Conservation (phyloP, 1,139 yeast species). For the Taphrina wiesneri region DNA sequence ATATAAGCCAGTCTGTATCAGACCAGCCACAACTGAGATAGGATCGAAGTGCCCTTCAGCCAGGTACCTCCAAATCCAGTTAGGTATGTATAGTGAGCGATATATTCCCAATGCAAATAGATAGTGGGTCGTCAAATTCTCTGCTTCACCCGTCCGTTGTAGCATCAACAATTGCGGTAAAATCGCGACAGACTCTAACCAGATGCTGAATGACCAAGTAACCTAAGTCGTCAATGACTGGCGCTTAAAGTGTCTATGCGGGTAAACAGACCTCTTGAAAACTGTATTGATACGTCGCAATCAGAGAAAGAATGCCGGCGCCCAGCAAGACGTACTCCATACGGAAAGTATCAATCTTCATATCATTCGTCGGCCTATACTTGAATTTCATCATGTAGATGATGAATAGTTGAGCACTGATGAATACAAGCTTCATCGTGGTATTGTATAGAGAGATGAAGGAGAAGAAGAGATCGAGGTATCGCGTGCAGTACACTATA, state of each 20-base stretch:
- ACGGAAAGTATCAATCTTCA: slow-evolving; percentile 74
- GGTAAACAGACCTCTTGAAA: slow-evolving; percentile 51
- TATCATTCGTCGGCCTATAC: slow-evolving; percentile 57
- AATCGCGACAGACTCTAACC: slow-evolving; percentile 90
- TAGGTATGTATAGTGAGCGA: slow-evolving; percentile 85
- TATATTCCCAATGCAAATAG: slow-evolving; percentile 90
- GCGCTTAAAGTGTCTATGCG: background rate
- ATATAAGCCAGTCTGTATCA: slow-evolving; percentile 80
- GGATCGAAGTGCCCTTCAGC: slow-evolving; percentile 68
- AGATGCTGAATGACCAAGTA: slow-evolving; percentile 72
- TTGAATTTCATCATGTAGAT: slow-evolving; percentile 68
- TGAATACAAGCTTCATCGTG: slow-evolving; percentile 76
- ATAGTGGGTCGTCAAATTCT: slow-evolving; percentile 83
- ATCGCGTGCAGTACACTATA: slow-evolving; percentile 75
- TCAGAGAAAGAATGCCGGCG: slow-evolving; percentile 58
- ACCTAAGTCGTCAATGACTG: slow-evolving; percentile 29
- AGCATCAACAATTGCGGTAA: slow-evolving; percentile 88
- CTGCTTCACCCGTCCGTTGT: slow-evolving; percentile 87
- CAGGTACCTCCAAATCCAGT: slow-evolving; percentile 87
- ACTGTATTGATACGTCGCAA: slow-evolving; percentile 68
- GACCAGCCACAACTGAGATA: slow-evolving; percentile 73
- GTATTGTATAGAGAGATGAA: slow-evolving; percentile 72
- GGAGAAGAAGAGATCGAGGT: slow-evolving; percentile 52
- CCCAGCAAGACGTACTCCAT: slow-evolving; percentile 69
- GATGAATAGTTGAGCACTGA: slow-evolving; percentile 72